Conservation (phyloP, 1,139 yeast genomes). For the Geotrichum bryndzae region DNA sequence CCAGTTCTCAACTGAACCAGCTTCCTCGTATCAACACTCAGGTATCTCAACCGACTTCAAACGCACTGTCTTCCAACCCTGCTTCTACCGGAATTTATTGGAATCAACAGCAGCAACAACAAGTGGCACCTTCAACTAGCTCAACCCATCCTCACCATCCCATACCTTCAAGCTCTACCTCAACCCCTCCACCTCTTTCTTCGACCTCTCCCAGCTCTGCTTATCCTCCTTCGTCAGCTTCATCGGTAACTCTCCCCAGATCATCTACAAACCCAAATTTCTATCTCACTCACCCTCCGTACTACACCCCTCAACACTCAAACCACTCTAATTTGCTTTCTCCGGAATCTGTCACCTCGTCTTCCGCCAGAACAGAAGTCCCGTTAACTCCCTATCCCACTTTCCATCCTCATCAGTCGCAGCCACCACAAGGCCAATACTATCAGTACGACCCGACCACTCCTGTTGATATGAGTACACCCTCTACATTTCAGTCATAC, state of each 20-base stretch:
- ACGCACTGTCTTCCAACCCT: background rate
- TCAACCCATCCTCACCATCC: background rate
- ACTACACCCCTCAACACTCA: background rate
- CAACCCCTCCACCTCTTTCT: constrained; percentile 10
- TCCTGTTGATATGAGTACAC: background rate
- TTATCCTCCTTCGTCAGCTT: constrained; percentile 2
- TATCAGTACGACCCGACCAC: constrained; percentile 1
- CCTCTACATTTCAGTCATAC: constrained; percentile 8
- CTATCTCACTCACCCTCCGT: background rate
- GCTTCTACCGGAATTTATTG: background rate
- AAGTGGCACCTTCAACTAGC: background rate
- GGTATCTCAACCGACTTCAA: constrained; percentile 1
- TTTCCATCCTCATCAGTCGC: constrained; percentile 12
- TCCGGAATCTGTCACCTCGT: constrained; percentile 4
- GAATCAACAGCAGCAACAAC: constrained; percentile 10
- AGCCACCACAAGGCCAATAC: constrained; percentile 2
- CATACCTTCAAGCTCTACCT: constrained; percentile 1
- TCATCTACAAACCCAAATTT: background rate
- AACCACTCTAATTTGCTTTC: constrained; percentile 6
- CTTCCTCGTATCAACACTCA: constrained; percentile 9
- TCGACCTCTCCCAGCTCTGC: constrained; percentile 8
- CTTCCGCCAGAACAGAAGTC: background rate
- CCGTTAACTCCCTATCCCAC: background rate
- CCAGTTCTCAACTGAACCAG: background rate
- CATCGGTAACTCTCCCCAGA: background rate